phyloP scores from a whole-genome alignment of 352 stramenopile genomes.

The Pythium aphanidermatum region DNA sequence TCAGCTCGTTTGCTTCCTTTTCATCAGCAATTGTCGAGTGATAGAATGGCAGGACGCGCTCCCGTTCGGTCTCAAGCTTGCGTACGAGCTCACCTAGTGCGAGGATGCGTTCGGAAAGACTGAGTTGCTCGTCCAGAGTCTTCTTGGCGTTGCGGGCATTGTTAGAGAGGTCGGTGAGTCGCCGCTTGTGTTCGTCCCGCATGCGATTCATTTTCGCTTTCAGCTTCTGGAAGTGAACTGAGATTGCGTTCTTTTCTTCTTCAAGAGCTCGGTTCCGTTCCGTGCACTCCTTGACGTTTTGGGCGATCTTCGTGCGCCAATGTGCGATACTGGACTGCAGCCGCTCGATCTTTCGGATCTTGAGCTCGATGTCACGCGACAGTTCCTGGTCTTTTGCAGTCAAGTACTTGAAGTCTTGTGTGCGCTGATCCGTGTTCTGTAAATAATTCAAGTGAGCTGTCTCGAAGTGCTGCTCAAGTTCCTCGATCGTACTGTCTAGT shows the following conservation, averaged over 20 bases:
- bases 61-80: slow-evolving; percentile 89
- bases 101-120: slow-evolving; percentile 82
- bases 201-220: slow-evolving; percentile 90
- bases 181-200: slow-evolving; percentile 73
- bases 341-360: slow-evolving; percentile 92
- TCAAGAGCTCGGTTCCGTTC: slow-evolving; percentile 87
- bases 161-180: slow-evolving; percentile 76
- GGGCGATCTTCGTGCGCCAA: slow-evolving; percentile 90
- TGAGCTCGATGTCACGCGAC: slow-evolving; percentile 90
- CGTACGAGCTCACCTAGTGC: slow-evolving; percentile 86
- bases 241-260: slow-evolving; percentile 87
- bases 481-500: slow-evolving; percentile 91
- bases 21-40: slow-evolving; percentile 54
- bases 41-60: slow-evolving; percentile 89
- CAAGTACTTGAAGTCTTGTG: slow-evolving; percentile 93
- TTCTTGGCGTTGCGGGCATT: slow-evolving; percentile 72
- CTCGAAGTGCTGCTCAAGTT: slow-evolving; percentile 94
- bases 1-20: slow-evolving; percentile 53
- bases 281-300: slow-evolving; percentile 86
- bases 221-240: slow-evolving; percentile 76
- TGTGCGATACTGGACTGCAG: slow-evolving; percentile 86
- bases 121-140: slow-evolving; percentile 57
- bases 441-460: slow-evolving; percentile 88
- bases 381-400: slow-evolving; percentile 91
- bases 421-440: slow-evolving; percentile 92